Evolutionary conservation across 2,329 filamentous ascomycete genomes (phyloP).

Genomic region (Pseudocercospora pini-densiflorae): DNA sequence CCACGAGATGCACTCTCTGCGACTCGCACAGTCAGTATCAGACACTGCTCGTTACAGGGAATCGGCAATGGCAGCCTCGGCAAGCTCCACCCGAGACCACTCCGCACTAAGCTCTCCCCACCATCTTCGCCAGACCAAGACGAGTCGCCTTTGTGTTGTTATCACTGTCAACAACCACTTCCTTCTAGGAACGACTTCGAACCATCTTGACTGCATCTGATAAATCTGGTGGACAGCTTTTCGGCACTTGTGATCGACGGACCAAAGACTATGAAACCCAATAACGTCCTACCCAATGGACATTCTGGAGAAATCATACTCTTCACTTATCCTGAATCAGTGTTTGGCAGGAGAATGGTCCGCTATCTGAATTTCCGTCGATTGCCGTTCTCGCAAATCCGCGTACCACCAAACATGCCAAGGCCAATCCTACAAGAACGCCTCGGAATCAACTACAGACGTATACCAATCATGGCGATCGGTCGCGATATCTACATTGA

Average conservation of each 20-base stretch:
- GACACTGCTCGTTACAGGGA: no score
- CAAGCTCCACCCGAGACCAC: not conserved
- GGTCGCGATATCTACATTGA: constrained; percentile 33
- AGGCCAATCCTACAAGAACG: constrained; percentile 22
- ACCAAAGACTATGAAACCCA: not conserved
- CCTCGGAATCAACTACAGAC: constrained; percentile 30
- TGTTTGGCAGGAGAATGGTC: constrained; percentile 23
- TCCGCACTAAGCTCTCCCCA: not conserved
- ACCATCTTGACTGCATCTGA: not conserved
- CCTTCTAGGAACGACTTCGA: not conserved
- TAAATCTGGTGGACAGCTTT: not conserved
- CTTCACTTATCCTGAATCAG: constrained; percentile 29
- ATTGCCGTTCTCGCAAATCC: constrained; percentile 25
- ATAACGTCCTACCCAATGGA: constrained; percentile 4
- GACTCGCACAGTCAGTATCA: not conserved
- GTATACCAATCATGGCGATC: constrained; percentile 31
- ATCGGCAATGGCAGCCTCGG: not conserved
- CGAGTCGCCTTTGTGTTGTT: not conserved
- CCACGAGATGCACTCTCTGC: not conserved
- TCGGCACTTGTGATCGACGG: not conserved
- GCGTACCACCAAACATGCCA: constrained; percentile 28
- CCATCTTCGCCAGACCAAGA: not conserved
- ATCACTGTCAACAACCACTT: not conserved
- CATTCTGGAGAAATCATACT: constrained; percentile 24
- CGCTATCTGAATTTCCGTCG: constrained; percentile 27